phyloP scores from a whole-genome alignment of 2,329 filamentous ascomycete species.

The Epichloe elymi region DNA sequence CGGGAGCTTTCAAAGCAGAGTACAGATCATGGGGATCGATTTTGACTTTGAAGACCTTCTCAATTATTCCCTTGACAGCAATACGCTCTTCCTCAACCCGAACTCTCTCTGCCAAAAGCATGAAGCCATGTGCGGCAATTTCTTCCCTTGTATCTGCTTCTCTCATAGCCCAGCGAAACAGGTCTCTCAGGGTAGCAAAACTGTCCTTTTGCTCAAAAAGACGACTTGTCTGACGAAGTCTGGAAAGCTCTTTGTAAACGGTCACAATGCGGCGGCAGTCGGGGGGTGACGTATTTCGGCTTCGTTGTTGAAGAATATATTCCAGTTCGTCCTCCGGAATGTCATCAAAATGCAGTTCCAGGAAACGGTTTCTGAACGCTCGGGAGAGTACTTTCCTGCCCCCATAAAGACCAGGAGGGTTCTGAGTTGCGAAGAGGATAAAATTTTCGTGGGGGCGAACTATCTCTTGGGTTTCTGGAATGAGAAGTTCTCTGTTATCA shows the following conservation, averaged over 20 bases:
- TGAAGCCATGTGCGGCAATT: slow-evolving; percentile 84
- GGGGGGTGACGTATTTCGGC: slow-evolving; percentile 73
- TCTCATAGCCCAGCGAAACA: slow-evolving; percentile 89
- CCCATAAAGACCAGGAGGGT: slow-evolving; percentile 89
- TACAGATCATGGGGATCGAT: slow-evolving; percentile 69
- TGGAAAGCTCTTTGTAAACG: slow-evolving; percentile 86
- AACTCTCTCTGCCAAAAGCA: slow-evolving; percentile 89
- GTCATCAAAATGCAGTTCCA: slow-evolving; percentile 95
- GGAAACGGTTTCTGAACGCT: slow-evolving; percentile 90
- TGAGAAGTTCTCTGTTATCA: slow-evolving; percentile 88
- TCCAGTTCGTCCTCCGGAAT: slow-evolving; percentile 92
- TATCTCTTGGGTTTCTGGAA: slow-evolving; percentile 91
- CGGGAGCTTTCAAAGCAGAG: slow-evolving; percentile 41
- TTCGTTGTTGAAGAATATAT: slow-evolving; percentile 78
- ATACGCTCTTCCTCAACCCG: slow-evolving; percentile 77
- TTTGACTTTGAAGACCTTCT: slow-evolving; percentile 76
- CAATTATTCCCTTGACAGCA: slow-evolving; percentile 77
- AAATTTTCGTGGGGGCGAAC: slow-evolving; percentile 89
- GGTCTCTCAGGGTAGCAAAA: slow-evolving; percentile 88
- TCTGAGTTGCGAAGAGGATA: slow-evolving; percentile 96
- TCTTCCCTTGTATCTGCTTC: slow-evolving; percentile 76
- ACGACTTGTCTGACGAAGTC: slow-evolving; percentile 76
- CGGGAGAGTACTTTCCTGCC: slow-evolving; percentile 86
- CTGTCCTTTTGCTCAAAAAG: slow-evolving; percentile 96
- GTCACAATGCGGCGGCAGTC: slow-evolving; percentile 85